Evolutionary conservation across 2,329 filamentous ascomycete species (phyloP).

Genomic region (Aspergillus arachidicola): DNA sequence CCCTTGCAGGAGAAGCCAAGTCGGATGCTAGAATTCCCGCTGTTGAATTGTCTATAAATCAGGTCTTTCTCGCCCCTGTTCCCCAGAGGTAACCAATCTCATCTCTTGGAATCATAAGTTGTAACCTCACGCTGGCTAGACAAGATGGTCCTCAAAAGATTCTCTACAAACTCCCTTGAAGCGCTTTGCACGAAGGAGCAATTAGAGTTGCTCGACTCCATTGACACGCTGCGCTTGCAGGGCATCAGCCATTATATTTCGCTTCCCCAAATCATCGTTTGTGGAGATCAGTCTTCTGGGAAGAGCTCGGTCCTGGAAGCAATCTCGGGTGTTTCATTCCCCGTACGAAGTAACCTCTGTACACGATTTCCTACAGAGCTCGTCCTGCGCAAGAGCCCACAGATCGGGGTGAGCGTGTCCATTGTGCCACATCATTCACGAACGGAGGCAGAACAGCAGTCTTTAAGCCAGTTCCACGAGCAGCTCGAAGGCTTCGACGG

Average conservation of each 20-base stretch:
- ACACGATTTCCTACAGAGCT: slow-evolving; percentile 66
- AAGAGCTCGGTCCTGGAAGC: slow-evolving; percentile 65
- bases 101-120: too few species aligned
- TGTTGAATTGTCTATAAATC: too few species aligned
- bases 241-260: slow-evolving; percentile 54
- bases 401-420: slow-evolving; percentile 22
- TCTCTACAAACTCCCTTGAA: slow-evolving; percentile 16
- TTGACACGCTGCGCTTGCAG: slow-evolving; percentile 58
- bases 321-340: slow-evolving; percentile 65
- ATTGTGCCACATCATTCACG: slow-evolving; percentile 45
- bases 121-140: background rate
- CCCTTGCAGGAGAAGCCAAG: too few species aligned
- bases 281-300: slow-evolving; percentile 65
- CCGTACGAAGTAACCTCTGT: slow-evolving; percentile 61
- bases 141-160: background rate
- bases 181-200: slow-evolving; percentile 50
- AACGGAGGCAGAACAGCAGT: slow-evolving; percentile 19
- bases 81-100: too few species aligned
- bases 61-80: too few species aligned
- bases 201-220: slow-evolving; percentile 58
- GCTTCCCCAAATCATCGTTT: slow-evolving; percentile 65
- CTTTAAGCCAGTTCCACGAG: slow-evolving; percentile 19
- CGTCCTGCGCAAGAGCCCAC: slow-evolving; percentile 46
- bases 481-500: slow-evolving; percentile 21
- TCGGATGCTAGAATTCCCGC: too few species aligned